Base-by-base conservation (phyloP, 306 rosid genomes). In the Cicer arietinum region DNA sequence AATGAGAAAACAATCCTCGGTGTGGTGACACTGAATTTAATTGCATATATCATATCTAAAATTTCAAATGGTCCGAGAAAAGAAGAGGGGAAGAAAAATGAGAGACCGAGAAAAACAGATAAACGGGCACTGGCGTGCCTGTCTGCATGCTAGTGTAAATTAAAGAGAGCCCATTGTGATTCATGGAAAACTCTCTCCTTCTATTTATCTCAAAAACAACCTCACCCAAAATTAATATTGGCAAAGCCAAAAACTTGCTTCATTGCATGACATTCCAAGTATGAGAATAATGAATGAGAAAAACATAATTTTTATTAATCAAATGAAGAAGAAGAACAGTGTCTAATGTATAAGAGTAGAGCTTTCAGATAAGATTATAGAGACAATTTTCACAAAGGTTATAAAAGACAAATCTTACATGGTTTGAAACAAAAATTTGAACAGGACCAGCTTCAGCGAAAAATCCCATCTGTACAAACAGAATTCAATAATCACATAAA, bases 371-470 rank as follows among this genome's bases (percentile, higher is more conserved):
- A 73, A 59, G 17, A 51, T 35, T 20, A 72, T 3, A 40, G 41
- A 52, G 14, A 66, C 42, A 25, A 45, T 61, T 25, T 17, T 20
- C 30, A 48, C 10, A 67, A 63, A 30, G 57, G 64, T 6, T 45
- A 64, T 10, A 64, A 47, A 63, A 68, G 61, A 63, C 67, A 25
- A 25, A 25, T 25, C 96, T 79, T 80, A 91, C 98, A 82, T 94
- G 99, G 85, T 90, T 94, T 61, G 99, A 94, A 85, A 94, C 97
- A 53, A 92, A 92, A 75, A 94, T 94, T 80, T 94, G 97, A 74
- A 94, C 99, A 13, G 99, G 99, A 47, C 99, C 99, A 67, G 99
- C 99, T 81, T 92, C 97, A 18, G 99, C 99, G 1, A 94, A 94
- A 81, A 92, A 94, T 0, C 97, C 99, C 97, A 94, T 94, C 97